phyloP scores from a whole-genome alignment of 2,329 filamentous ascomycete species.

The Epichloe brachyelytri region DNA sequence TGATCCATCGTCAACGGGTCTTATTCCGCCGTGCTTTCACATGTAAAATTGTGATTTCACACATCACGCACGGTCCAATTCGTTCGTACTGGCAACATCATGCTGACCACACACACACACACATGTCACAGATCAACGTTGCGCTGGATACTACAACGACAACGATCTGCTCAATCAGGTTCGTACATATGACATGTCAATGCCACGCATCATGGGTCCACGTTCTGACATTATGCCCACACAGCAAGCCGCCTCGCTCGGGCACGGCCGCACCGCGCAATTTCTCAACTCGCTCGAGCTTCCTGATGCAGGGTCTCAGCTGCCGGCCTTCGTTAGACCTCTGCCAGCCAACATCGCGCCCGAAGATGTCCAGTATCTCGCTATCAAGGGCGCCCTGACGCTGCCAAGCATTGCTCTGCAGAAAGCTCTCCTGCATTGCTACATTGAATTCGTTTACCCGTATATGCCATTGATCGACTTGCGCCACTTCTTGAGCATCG shows the following conservation, averaged over 20 bases:
- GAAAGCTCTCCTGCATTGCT: conserved; percentile 69
- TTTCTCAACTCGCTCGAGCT: conserved; percentile 35
- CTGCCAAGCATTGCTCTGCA: conserved; percentile 60
- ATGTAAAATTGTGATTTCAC: neutral
- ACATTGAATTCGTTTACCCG: conserved; percentile 81
- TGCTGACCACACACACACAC: neutral
- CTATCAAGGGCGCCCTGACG: conserved; percentile 70
- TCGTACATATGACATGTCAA: conserved; percentile 6
- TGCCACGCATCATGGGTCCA: conserved; percentile 1
- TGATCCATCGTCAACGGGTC: neutral
- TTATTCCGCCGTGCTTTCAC: neutral
- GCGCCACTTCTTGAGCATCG: conserved; percentile 43
- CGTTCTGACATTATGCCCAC: neutral
- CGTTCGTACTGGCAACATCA: neutral
- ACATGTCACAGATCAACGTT: conserved; percentile 21
- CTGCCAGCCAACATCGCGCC: conserved; percentile 62
- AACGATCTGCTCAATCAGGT: conserved; percentile 14
- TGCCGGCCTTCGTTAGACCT: conserved; percentile 63
- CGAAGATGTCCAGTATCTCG: conserved; percentile 74
- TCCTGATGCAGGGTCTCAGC: conserved; percentile 31
- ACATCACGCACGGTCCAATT: neutral
- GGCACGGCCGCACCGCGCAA: conserved; percentile 27
- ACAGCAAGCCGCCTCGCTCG: conserved; percentile 14
- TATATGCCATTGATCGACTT: conserved; percentile 83
- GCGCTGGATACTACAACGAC: conserved; percentile 21